Conservation (phyloP, 2,329 filamentous ascomycete species). For the Blastomyces percursus region DNA sequence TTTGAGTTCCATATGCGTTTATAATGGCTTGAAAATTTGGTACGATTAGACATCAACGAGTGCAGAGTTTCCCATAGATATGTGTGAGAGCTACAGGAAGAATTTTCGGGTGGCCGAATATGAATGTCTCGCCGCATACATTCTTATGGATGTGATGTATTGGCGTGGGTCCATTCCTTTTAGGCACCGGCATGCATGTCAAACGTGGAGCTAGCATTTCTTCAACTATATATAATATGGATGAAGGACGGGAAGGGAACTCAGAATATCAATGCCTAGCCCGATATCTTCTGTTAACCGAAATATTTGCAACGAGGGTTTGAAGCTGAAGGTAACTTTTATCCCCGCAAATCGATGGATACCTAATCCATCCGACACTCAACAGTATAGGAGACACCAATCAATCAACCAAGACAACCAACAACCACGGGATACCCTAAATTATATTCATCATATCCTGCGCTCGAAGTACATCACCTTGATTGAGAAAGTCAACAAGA, state of each 20-base stretch:
- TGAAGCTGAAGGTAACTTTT: not conserved
- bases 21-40: too few relatives aligned
- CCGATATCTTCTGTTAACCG: not conserved
- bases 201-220: not conserved
- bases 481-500: constrained; percentile 37
- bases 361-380: not conserved
- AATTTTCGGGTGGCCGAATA: not conserved
- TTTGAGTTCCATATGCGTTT: too few relatives aligned
- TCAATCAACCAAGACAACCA: not conserved
- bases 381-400: not conserved
- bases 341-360: not conserved
- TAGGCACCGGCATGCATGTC: not conserved
- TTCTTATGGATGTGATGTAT: not conserved
- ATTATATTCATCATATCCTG: constrained; percentile 33
- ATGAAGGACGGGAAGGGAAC: not conserved
- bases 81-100: not conserved
- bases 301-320: not conserved
- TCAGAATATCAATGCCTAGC: not conserved
- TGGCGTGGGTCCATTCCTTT: not conserved
- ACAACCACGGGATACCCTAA: constrained; percentile 8
- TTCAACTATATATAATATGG: not conserved
- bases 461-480: constrained; percentile 34
- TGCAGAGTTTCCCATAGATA: not conserved
- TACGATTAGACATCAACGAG: not conserved
- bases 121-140: not conserved